These are phyloP conservation scores for Mycena metata DNA, from an alignment of 768 basidiomycete genomes.

Conservation along the genomic window DNA sequence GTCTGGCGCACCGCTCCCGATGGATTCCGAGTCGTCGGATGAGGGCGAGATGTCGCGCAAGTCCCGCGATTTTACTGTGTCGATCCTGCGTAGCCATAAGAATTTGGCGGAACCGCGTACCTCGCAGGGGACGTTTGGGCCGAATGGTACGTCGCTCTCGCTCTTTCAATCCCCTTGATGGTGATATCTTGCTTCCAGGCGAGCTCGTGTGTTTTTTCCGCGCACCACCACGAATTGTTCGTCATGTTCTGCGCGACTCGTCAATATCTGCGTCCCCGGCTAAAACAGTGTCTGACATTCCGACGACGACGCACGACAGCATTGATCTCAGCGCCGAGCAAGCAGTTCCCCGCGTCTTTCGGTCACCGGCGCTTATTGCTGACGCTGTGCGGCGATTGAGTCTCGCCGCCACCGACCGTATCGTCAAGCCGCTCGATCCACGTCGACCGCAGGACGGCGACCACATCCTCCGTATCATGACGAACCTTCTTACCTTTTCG, in stretches of 20 bases:
- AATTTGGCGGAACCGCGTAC: conserved; percentile 88
- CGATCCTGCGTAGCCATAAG: conserved; percentile 73
- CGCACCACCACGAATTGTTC: conserved; percentile 78
- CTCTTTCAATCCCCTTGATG: neutral
- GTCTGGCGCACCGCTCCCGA: conserved; percentile 49
- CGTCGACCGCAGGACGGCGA: conserved; percentile 64
- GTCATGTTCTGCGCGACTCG: conserved; percentile 65
- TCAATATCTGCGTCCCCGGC: conserved; percentile 57
- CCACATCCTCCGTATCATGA: conserved; percentile 82
- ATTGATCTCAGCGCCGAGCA: conserved; percentile 37
- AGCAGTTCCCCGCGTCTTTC: conserved; percentile 56
- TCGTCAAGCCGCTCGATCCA: conserved; percentile 53
- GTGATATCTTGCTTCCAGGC: conserved; percentile 58
- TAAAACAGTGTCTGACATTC: conserved; percentile 45
- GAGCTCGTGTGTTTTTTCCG: conserved; percentile 91
- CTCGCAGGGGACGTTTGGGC: conserved; percentile 90
- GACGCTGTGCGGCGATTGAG: conserved; percentile 80
- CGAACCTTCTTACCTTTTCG: conserved; percentile 76
- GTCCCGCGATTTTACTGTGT: conserved; percentile 64
- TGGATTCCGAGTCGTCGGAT: conserved; percentile 76
- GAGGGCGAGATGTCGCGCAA: conserved; percentile 63
- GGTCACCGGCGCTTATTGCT: conserved; percentile 77
- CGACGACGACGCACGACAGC: conserved; percentile 35
- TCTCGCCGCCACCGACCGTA: conserved; percentile 71
- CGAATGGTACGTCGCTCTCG: conserved; percentile 71